Evolutionary conservation across 2,329 filamentous ascomycete genomes (phyloP).

Genomic region (Zymoseptoria ardabiliae): DNA sequence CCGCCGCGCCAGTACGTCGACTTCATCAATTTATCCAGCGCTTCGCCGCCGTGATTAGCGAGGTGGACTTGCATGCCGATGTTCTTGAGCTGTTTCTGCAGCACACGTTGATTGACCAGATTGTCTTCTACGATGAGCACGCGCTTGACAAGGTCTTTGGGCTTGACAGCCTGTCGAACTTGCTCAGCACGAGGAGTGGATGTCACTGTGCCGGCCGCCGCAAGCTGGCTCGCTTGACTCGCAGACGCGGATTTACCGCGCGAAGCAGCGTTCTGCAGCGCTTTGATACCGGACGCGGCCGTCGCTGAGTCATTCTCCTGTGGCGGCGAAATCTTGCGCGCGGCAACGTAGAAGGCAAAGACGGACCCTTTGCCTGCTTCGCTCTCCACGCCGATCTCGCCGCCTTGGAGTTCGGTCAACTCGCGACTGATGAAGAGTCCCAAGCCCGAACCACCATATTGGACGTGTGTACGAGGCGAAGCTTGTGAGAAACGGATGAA

Average conservation of each 20-base stretch:
- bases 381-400: slow-evolving; percentile 68
- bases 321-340: slow-evolving; percentile 42
- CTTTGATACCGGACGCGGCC: not conserved
- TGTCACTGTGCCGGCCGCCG: not conserved
- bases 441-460: slow-evolving; percentile 72
- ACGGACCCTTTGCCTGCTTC: slow-evolving; percentile 61
- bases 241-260: not conserved
- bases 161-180: not conserved
- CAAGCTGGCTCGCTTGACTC: not conserved
- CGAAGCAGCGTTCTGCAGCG: not conserved
- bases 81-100: slow-evolving; percentile 44
- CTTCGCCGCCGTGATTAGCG: slow-evolving; percentile 45
- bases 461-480: slow-evolving; percentile 65
- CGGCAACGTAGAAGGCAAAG: slow-evolving; percentile 70
- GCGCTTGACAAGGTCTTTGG: slow-evolving; percentile 13
- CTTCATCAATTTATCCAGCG: slow-evolving; percentile 37
- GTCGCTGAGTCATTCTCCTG: slow-evolving; percentile 16
- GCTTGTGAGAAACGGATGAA: slow-evolving; percentile 77
- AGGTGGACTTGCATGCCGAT: slow-evolving; percentile 40
- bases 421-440: slow-evolving; percentile 73
- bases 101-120: slow-evolving; percentile 41
- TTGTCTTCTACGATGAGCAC: slow-evolving; percentile 40
- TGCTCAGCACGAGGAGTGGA: not conserved
- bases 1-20: slow-evolving; percentile 35
- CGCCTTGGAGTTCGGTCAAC: slow-evolving; percentile 73